phyloP scores from a whole-genome alignment of 2,329 filamentous ascomycete genomes.

The Leptographium flavum region DNA sequence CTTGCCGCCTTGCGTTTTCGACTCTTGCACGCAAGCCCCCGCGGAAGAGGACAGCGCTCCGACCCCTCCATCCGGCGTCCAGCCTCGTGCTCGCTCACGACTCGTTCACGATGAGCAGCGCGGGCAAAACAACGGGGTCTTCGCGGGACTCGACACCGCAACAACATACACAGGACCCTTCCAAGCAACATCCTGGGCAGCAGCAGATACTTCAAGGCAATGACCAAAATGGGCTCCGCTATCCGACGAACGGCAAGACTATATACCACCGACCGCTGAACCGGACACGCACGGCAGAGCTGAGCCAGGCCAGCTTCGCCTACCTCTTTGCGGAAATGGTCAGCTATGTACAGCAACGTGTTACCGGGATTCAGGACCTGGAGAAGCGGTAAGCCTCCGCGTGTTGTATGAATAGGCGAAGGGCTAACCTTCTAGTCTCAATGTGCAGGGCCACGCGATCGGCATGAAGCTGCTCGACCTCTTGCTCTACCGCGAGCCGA shows the following conservation, averaged over 20 bases:
- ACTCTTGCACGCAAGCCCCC: background rate
- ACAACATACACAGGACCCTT: constrained; percentile 1
- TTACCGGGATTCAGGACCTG: constrained; percentile 84
- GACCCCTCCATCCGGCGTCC: background rate
- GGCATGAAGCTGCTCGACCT: constrained; percentile 92
- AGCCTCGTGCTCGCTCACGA: background rate
- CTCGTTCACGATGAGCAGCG: constrained; percentile 3
- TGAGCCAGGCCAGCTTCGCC: constrained; percentile 86
- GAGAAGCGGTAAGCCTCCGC: constrained; percentile 75
- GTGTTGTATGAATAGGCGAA: no score
- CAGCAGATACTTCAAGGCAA: constrained; percentile 15
- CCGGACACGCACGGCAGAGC: constrained; percentile 72
- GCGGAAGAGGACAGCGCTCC: background rate
- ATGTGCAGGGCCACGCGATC: constrained; percentile 83
- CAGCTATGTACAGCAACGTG: constrained; percentile 77
- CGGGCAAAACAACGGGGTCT: constrained; percentile 4
- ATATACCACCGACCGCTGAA: constrained; percentile 96
- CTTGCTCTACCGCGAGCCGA: constrained; percentile 67
- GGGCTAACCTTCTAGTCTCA: constrained; percentile 49
- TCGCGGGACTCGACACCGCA: constrained; percentile 1
- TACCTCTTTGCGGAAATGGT: constrained; percentile 97
- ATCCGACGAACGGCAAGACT: constrained; percentile 87
- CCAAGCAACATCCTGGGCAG: background rate
- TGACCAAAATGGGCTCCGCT: constrained; percentile 54
- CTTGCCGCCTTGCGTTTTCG: background rate